Evolutionary conservation across 805 yeast species (phyloP), one percentile per base, ranked within the genome.

Genomic region (Pichia paraexigua): DNA sequence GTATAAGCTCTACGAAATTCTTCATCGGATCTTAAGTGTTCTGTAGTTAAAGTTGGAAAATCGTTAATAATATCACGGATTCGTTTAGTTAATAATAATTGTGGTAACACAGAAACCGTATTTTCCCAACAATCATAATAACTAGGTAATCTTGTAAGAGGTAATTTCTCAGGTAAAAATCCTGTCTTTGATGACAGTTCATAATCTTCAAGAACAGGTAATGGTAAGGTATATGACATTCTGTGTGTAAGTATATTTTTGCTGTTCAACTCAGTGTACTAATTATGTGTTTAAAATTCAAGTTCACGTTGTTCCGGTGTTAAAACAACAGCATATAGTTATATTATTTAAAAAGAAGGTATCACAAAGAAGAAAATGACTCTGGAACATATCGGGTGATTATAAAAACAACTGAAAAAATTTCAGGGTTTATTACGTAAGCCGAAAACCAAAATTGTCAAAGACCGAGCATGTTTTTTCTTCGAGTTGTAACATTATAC

Each of bases 1-100:
- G 86, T 81, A 66, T 87, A 87, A 0, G 97, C 97, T 59, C 97
- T 75, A 63, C 95, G 77, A 63, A 75, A 74, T 57, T 87, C 83
- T 12, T 71, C 71, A 41, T 70, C 75, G 6, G 72, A 45, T 24
- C 64, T 54, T 37, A 85, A 69, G 6, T 73, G 64, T 10, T 71
- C 73, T 1, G 79, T 75, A 3, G 76, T 63, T 43, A 92, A 71
- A 2, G 74, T 52, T 1, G 90, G 87, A 60, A 91, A 56, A 13
- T 69, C 66, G 59, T 87, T 90, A n/a, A 90, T 78, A n/a, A 77
- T 66, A 2, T 55, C 43, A 51, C 96, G 71, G 24, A 90, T 68
- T 51, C 80, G 69, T 54, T 77, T 77, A 3, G 94, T 79, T 55
- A 87, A 72, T 30, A 90, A 73, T 51, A 91, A 69, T 1, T 92